A percentile compares a stretch with the other conserved stretches of the same genome.
These are phyloP conservation scores for Cercis canadensis DNA, from an alignment of 306 rosid species.

Conservation along the genomic window DNA sequence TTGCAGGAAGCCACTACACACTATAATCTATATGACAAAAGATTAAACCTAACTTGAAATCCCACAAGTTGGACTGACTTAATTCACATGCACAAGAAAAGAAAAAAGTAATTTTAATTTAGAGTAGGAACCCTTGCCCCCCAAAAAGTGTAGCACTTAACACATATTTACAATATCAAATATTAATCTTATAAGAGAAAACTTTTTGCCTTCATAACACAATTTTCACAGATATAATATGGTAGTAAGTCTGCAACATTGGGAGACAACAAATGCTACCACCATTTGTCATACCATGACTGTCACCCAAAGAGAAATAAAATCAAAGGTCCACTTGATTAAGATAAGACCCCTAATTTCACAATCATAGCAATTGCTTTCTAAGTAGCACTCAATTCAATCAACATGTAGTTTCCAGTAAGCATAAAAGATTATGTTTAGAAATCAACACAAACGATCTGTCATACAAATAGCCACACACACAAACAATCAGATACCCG, in stretches of 20 bases:
- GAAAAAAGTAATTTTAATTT: slow-evolving; percentile 1
- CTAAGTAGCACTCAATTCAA: slow-evolving; percentile 12
- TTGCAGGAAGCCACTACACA: too few relatives aligned
- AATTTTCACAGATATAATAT: neutral
- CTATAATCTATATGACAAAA: too few relatives aligned
- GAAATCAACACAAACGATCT: slow-evolving; percentile 26
- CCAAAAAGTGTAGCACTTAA: slow-evolving; percentile 1
- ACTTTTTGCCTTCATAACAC: neutral
- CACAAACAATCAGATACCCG: slow-evolving; percentile 29
- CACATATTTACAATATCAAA: slow-evolving; percentile 4
- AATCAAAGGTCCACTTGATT: neutral
- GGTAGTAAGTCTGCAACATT: slow-evolving; percentile 11
- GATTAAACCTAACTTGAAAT: too few relatives aligned
- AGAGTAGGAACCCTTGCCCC: neutral
- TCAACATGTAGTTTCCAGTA: slow-evolving; percentile 25
- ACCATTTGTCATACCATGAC: slow-evolving; percentile 3
- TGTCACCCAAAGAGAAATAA: neutral
- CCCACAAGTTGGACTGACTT: neutral
- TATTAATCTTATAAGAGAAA: neutral
- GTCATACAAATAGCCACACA: neutral
- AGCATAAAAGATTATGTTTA: neutral
- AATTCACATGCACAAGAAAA: neutral
- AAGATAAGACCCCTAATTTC: neutral
- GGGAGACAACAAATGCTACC: slow-evolving; percentile 14
- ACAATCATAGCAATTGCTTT: neutral